Percentiles rank a stretch among this genome's conserved stretches.
phyloP scores from a whole-genome alignment of 164 flowering plant genomes.

The Berberis thunbergii region DNA sequence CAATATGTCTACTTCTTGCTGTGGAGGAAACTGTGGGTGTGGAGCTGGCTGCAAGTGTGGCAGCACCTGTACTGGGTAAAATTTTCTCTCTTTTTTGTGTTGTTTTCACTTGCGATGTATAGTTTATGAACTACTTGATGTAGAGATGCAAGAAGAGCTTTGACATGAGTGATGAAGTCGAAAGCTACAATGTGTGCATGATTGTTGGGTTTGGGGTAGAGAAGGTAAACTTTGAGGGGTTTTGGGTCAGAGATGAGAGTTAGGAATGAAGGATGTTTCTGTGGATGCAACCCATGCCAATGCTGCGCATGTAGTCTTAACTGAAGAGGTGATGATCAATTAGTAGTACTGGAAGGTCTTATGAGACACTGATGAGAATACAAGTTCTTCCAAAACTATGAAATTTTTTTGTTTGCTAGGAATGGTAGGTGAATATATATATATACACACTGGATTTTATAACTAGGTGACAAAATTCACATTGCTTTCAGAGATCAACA shows the following conservation, averaged over 20 bases:
- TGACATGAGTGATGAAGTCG: conserved; percentile 19
- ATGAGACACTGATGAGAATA: too few relatives aligned
- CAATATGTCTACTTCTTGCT: conserved; percentile 61
- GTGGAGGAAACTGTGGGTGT: conserved; percentile 58
- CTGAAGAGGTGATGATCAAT: too few relatives aligned
- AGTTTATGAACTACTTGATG: background rate
- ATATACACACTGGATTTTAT: too few relatives aligned
- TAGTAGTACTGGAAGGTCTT: too few relatives aligned
- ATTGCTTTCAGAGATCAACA: too few relatives aligned
- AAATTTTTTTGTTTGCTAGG: too few relatives aligned
- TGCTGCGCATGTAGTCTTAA: conserved; percentile 9
- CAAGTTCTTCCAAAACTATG: too few relatives aligned
- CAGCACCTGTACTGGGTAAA: conserved; percentile 43
- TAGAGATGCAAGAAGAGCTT: conserved; percentile 40
- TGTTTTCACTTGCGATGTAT: background rate
- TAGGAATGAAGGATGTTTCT: conserved; percentile 24
- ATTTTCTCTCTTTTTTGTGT: background rate
- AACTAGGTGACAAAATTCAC: too few relatives aligned
- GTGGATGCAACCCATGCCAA: conserved; percentile 34
- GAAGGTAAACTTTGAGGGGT: conserved; percentile 8
- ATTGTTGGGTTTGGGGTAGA: conserved; percentile 24
- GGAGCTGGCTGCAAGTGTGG: conserved; percentile 61
- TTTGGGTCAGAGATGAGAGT: conserved; percentile 9
- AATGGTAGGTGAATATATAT: too few relatives aligned
- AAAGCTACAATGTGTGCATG: conserved; percentile 14